A percentile compares a stretch with the other conserved stretches of the same genome.
These are phyloP conservation scores for Dentipellis fragilis DNA, from an alignment of 768 basidiomycete genomes.

Conservation along the genomic window DNA sequence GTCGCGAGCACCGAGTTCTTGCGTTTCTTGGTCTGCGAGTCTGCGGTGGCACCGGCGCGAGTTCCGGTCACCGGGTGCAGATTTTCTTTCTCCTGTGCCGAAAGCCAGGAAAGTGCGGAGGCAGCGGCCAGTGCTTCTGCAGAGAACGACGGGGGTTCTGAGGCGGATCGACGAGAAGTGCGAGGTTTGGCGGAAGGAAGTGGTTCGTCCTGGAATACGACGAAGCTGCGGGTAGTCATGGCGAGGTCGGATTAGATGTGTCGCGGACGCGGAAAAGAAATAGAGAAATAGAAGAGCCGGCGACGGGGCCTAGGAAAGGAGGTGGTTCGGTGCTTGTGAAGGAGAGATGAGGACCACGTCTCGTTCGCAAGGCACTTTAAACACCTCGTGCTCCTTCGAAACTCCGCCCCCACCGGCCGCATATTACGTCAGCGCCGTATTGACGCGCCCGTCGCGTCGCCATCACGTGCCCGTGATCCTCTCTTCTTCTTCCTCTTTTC, in stretches of 20 bases:
- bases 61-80: constrained; percentile 66
- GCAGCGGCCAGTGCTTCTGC: constrained; percentile 14
- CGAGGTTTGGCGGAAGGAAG: constrained; percentile 25
- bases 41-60: constrained; percentile 32
- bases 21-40: constrained; percentile 45
- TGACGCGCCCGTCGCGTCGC: constrained; percentile 13
- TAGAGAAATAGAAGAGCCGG: background rate
- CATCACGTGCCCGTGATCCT: constrained; percentile 6
- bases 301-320: too few relatives aligned
- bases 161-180: constrained; percentile 10
- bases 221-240: constrained; percentile 52
- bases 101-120: constrained; percentile 20
- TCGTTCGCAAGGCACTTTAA: constrained; percentile 2
- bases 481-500: background rate
- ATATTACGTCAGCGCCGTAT: background rate
- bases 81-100: constrained; percentile 61
- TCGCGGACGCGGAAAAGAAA: constrained; percentile 6
- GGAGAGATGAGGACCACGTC: constrained; percentile 2
- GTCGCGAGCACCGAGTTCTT: constrained; percentile 49
- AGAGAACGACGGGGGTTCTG: constrained; percentile 19
- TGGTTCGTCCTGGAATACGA: constrained; percentile 53
- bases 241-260: constrained; percentile 2
- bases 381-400: constrained; percentile 3
- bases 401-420: constrained; percentile 10
- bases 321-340: background rate